Conservation (phyloP, 1,139 yeast genomes). For the Debaryomycetaceae sp. region DNA sequence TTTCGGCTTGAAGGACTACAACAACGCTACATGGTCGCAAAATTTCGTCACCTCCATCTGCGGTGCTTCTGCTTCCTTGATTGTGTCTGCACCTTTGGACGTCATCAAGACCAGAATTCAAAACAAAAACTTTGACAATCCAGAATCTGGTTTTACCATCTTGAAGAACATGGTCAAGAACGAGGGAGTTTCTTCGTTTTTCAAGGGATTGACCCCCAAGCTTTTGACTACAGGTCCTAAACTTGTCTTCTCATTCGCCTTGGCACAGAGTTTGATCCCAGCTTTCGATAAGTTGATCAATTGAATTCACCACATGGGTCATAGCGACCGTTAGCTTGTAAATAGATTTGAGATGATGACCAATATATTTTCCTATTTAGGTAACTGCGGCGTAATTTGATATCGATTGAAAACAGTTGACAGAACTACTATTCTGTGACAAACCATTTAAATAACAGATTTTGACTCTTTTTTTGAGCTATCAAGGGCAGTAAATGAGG, state of each 20-base stretch:
- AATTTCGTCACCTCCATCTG: slow-evolving; percentile 94
- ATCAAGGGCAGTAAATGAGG: too few species aligned
- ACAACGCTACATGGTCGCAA: slow-evolving; percentile 90
- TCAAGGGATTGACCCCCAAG: slow-evolving; percentile 96
- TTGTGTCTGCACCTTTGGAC: slow-evolving; percentile 96
- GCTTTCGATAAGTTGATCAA: slow-evolving; percentile 74
- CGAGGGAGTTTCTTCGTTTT: slow-evolving; percentile 88
- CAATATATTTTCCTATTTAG: slow-evolving; percentile 2
- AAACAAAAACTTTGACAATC: slow-evolving; percentile 92
- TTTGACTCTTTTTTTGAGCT: too few species aligned
- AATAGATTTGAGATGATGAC: not conserved
- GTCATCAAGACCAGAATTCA: slow-evolving; percentile 98
- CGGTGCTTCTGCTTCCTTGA: slow-evolving; percentile 96
- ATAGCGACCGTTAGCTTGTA: slow-evolving; percentile 1
- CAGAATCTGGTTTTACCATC: slow-evolving; percentile 89
- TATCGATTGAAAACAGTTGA: too few species aligned
- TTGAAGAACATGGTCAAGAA: slow-evolving; percentile 88
- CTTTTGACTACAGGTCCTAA: slow-evolving; percentile 97
- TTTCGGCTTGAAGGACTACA: slow-evolving; percentile 80
- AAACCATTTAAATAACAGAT: too few species aligned
- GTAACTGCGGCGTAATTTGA: slow-evolving; percentile 2
- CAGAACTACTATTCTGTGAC: too few species aligned
- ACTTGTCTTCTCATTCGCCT: slow-evolving; percentile 91
- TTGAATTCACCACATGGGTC: slow-evolving; percentile 10
- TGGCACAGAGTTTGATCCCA: slow-evolving; percentile 95